Evolutionary conservation across 1,284 basidiomycete genomes (phyloP), one percentile per base, ranked within the genome.

Genomic region (Fomitopsis palustris): DNA sequence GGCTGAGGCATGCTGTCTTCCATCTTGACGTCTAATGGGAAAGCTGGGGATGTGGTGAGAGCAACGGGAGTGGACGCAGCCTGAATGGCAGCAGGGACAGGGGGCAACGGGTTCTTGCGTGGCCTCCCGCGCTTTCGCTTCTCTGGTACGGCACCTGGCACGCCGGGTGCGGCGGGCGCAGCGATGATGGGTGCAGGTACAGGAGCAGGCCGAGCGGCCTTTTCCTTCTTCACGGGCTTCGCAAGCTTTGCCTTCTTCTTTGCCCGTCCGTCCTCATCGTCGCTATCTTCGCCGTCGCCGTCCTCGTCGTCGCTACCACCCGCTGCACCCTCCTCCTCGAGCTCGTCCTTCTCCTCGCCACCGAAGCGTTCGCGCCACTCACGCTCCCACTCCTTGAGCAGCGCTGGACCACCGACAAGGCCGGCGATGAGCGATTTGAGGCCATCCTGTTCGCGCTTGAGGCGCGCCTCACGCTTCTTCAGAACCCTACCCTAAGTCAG

Each of bases 81-180:
- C 9, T 47, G 54, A 8, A 45, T 45, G n/a, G 54, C 33, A 35
- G 65, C 53, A 3, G 64, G 54, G 38, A 70, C 57, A 8, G 73
- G 62, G 27, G 75, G 72, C 21, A 75, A 60, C 23, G 74, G 78
- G 52, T 78, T 72, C 72, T 87, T 87, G 62, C 84, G 77, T 38
- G 90, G 90, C 29, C 90, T 75, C 4, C 90, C 90, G n/a, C 90
- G 80, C 75, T 92, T 92, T 64, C 90, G 80, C 75, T 92, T 92
- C 75, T 90, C 89, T 0, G 84, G 82, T 0, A 80, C 75, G 2
- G 65, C 66, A 5, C 70, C 74, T 19, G 71, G 66, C 7, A 62
- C 64, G 54, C 67, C 25, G 67, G 69, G 56, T 54, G 63, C 61
- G 12, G 70, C 55, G 12, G 71, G 31, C 16, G 25, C 49, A n/a